Percentiles rank a stretch among this genome's conserved stretches.
These are phyloP conservation scores for Beauveria caledonica DNA, from an alignment of 2,329 filamentous ascomycete species.

Conservation along the genomic window DNA sequence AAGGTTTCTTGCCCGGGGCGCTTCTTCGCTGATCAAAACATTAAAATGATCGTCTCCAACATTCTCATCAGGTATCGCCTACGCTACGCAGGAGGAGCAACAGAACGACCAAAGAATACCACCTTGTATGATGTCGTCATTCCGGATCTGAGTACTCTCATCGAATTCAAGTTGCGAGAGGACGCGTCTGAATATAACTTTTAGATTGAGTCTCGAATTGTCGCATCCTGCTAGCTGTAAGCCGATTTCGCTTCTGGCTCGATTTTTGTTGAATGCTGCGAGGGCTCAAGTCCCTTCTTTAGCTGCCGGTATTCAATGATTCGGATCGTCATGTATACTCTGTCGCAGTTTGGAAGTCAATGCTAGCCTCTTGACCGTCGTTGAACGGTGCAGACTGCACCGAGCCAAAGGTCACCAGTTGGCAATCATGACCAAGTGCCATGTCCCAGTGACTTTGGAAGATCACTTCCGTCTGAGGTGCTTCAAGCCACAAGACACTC, in stretches of 20 bases:
- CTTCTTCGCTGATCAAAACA: background rate
- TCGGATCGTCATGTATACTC: too few species aligned
- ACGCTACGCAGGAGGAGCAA: background rate
- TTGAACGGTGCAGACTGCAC: background rate
- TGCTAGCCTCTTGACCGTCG: too few species aligned
- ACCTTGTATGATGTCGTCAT: constrained; percentile 2
- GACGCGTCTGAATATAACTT: background rate
- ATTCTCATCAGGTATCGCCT: background rate
- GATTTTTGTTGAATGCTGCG: background rate
- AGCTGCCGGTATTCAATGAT: too few species aligned
- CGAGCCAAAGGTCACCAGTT: background rate
- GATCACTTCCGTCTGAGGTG: background rate
- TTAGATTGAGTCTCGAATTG: background rate
- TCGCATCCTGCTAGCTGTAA: background rate
- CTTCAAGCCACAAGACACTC: constrained; percentile 1
- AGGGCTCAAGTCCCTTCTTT: background rate
- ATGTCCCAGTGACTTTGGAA: constrained; percentile 9
- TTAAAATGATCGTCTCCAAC: constrained; percentile 4
- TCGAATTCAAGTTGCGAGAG: background rate
- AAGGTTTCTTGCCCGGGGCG: constrained; percentile 2
- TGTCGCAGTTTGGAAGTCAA: background rate
- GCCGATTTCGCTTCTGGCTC: too few species aligned
- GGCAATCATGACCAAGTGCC: constrained; percentile 1
- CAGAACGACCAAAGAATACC: background rate
- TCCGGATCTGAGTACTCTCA: background rate